Conservation (phyloP, 148 eudicot species). For the Arbutus unedo region DNA sequence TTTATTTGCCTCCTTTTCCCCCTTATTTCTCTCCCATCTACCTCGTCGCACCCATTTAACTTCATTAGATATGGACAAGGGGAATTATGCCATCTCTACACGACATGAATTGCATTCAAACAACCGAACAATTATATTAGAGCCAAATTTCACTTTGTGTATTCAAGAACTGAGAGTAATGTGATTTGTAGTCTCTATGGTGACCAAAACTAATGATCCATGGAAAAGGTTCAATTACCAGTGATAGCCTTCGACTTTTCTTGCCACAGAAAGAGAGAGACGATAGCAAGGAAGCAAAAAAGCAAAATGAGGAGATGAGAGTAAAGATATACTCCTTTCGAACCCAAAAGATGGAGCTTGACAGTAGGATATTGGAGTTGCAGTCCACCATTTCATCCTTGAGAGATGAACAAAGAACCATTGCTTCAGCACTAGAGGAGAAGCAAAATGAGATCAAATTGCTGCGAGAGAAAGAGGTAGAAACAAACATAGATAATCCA, state of each 20-base stretch:
- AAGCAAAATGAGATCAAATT: constrained; percentile 58
- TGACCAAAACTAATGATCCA: not conserved
- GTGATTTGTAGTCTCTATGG: not conserved
- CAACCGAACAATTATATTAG: not conserved
- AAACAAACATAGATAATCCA: constrained; percentile 18
- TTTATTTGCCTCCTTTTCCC: not conserved
- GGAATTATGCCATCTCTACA: not conserved
- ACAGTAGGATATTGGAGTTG: constrained; percentile 45
- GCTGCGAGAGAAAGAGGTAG: constrained; percentile 24
- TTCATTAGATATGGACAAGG: too few relatives aligned
- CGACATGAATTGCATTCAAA: not conserved
- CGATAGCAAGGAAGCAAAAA: constrained; percentile 43
- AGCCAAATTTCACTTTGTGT: not conserved
- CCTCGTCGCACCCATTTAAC: too few relatives aligned
- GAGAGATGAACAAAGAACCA: constrained; percentile 56
- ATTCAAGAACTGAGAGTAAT: not conserved
- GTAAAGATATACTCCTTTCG: constrained; percentile 45
- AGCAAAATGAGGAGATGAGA: constrained; percentile 55
- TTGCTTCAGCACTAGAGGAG: constrained; percentile 60
- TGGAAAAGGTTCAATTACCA: not conserved
- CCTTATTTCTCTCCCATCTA: not conserved
- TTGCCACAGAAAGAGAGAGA: constrained; percentile 63
- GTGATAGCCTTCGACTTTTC: not conserved
- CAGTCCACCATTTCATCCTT: constrained; percentile 65
- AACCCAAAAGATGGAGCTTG: constrained; percentile 55